Conservation (phyloP, 768 basidiomycete genomes). For the Lactarius hengduanensis region DNA sequence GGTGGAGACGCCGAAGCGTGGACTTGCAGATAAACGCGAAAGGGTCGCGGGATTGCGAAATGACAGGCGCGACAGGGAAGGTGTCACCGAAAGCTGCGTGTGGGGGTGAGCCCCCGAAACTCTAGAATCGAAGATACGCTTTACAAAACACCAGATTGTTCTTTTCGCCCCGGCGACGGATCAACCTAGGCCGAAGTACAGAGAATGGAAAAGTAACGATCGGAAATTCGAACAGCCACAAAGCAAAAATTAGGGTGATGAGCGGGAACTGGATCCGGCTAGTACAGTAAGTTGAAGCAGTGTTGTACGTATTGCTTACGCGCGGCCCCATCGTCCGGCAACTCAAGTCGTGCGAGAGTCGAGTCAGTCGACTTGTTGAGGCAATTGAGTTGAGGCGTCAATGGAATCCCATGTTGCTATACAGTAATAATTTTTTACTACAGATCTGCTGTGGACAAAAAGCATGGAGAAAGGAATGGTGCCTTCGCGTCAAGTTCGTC, state of each 20-base stretch:
- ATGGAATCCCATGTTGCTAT: not conserved
- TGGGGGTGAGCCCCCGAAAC: not conserved
- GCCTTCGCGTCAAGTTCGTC: slow-evolving; percentile 8
- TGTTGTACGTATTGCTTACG: not conserved
- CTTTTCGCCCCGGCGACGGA: not conserved
- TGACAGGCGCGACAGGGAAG: not conserved
- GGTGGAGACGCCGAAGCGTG: not conserved
- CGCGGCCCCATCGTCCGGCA: not conserved
- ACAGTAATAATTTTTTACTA: not conserved
- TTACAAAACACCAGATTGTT: not conserved
- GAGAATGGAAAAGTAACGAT: not conserved
- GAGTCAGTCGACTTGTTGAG: too few species aligned
- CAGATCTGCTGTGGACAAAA: not conserved
- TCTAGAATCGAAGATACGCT: not conserved
- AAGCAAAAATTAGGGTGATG: slow-evolving; percentile 8
- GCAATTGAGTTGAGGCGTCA: not conserved
- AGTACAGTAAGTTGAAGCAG: not conserved
- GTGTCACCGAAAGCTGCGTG: not conserved
- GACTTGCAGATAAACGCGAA: not conserved
- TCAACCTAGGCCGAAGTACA: not conserved
- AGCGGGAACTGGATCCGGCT: slow-evolving; percentile 2
- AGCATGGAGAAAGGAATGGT: not conserved
- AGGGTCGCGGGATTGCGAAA: not conserved
- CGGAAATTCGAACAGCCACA: not conserved
- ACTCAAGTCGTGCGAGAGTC: not conserved